Evolutionary conservation across 768 basidiomycete genomes (phyloP), one percentile per base, ranked within the genome.

Genomic region (Pleurotus sapidus): DNA sequence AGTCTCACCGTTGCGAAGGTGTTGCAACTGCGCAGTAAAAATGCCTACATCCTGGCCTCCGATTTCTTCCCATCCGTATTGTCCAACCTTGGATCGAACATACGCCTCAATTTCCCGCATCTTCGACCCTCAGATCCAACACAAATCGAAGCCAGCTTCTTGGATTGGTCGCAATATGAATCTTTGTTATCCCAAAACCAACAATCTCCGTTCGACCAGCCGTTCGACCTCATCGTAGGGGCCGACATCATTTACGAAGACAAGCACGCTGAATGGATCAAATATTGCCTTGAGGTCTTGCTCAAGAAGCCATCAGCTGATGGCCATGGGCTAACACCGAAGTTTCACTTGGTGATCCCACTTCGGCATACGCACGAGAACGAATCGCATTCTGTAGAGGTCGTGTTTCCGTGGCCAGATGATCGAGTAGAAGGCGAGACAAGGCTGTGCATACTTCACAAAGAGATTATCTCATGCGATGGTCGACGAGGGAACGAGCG

Each of bases 171-270:
- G 0, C 15, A 39, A 20, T 50, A 58, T 20, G 25, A 40, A 14
- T 18, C 5, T 60, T 20, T 58, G 60, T 3, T 15, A 60, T 0
- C 51, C 7, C 55, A 48, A 0, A 43, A 45, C 12, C 54, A 61
- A 30, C 30, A 34, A 3, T 11, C 30, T 2, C 67, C 72, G 0
- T 66, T 80, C 6, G 65, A 75, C 38, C 56, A 61, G 30, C 72
- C 79, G 0, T 93, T 90, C 69, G 86, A 93, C 56, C 64, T 91
- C 8, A 72, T 93, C 9, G 74, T 93, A 23, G 93, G 87, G 0
- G 89, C 92, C n/a, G 91, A 95, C 63, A 84, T 93, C 57, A 72
- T 93, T 4, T 95, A 94, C 70, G 84, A 93, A 63, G 74, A 83
- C 0, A 69, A 79, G 24, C 91, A 93, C 65, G 86, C 88, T 0